These are phyloP conservation scores for Magnolia sinica DNA, from an alignment of 164 flowering plant species.

Conservation along the genomic window DNA sequence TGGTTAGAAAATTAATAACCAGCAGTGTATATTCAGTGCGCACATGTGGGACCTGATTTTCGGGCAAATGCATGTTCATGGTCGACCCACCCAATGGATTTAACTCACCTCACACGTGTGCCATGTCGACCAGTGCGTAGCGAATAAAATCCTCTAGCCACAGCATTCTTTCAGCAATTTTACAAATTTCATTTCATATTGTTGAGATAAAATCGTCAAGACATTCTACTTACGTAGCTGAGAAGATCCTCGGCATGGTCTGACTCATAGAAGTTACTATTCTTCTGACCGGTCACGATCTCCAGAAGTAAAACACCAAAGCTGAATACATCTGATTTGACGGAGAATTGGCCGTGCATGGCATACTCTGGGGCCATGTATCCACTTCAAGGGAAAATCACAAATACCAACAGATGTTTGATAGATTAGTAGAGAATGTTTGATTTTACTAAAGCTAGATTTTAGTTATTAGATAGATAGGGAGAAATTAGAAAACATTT, in stretches of 20 bases:
- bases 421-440: no score
- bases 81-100: no score
- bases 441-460: no score
- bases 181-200: no score
- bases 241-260: neutral
- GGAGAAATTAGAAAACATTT: no score
- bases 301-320: conserved; percentile 2
- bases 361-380: conserved; percentile 10
- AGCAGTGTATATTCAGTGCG: no score
- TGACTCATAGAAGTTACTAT: neutral
- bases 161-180: neutral
- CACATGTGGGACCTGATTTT: no score
- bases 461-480: no score
- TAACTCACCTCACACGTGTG: no score
- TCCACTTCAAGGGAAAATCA: neutral
- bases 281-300: neutral
- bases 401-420: no score
- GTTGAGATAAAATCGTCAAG: neutral
- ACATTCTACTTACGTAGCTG: neutral
- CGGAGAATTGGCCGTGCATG: conserved; percentile 6
- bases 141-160: neutral
- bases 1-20: neutral
- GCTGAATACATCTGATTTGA: conserved; percentile 9
- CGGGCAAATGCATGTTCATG: no score
- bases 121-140: no score